Evolutionary conservation across 2,329 filamentous ascomycete genomes (phyloP).

Genomic region (Pseudonectria foliicola): DNA sequence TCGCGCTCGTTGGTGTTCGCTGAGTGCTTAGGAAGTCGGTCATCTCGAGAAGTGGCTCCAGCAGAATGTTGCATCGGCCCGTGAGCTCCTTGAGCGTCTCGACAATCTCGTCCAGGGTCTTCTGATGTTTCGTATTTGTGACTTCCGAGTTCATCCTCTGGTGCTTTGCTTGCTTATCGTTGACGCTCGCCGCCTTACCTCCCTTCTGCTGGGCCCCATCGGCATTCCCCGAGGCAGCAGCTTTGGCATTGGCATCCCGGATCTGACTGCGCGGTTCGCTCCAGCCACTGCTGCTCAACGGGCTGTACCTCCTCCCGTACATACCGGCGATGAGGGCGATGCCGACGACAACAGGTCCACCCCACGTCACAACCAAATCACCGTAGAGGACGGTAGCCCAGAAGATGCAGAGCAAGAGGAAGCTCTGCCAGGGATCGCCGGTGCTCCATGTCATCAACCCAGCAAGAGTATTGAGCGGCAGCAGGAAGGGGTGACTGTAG

Average conservation of each 20-base stretch:
- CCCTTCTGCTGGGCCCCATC: constrained; percentile 19
- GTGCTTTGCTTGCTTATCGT: constrained; percentile 30
- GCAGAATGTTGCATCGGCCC: constrained; percentile 80
- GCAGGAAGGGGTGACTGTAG: constrained; percentile 89
- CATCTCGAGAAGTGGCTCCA: constrained; percentile 81
- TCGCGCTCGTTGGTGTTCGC: constrained; percentile 81
- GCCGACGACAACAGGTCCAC: constrained; percentile 78
- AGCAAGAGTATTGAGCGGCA: constrained; percentile 78
- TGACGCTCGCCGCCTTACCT: constrained; percentile 12
- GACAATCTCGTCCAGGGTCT: constrained; percentile 94
- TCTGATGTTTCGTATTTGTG: constrained; percentile 70
- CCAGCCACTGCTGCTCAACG: constrained; percentile 79
- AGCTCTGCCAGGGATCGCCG: constrained; percentile 93
- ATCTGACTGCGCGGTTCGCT: constrained; percentile 37
- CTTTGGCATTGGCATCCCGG: constrained; percentile 19
- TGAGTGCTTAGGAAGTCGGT: constrained; percentile 93
- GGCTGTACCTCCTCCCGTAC: constrained; percentile 86
- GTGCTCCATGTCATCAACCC: constrained; percentile 92
- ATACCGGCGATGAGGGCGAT: constrained; percentile 77
- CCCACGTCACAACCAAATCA: constrained; percentile 70
- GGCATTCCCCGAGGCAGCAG: constrained; percentile 7
- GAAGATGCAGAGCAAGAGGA: constrained; percentile 75
- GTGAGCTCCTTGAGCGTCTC: constrained; percentile 89
- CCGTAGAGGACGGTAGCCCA: constrained; percentile 86
- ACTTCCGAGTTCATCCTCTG: constrained; percentile 46